Base-by-base conservation (phyloP, 768 basidiomycete genomes). In the Leccinum rimulosum region DNA sequence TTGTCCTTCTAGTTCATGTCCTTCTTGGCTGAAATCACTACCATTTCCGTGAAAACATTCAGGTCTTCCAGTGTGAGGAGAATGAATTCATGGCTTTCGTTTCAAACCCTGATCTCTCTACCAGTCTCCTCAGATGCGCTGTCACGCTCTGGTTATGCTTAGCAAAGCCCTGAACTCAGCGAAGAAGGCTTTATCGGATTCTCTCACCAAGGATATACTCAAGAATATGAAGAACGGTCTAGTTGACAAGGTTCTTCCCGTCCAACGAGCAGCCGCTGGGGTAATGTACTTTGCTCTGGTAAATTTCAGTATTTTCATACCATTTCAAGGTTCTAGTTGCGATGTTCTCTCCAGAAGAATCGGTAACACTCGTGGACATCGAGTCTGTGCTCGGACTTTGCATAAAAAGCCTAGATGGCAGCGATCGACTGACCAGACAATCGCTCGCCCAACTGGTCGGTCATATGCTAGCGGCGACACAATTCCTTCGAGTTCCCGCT, bases 401-500 rank as follows among this genome's bases (percentile, higher is more conserved):
- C 55, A 75, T 88, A 43, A 90, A 87, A 69, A 84, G 84, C 50
- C 76, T 97, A 27, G 95, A 98, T n/a, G 71, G 74, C 2, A 83
- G 90, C 11, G 95, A 97, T 71, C 90, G 93, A 73, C 75, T 84
- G 51, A 93, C 95, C 3, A 83, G 94, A n/a, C 84, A 85, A 50
- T 79, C 90, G 0, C 84, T 94, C 48, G 83, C 93, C 6, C 85
- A 84, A 56, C 83, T 99, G 5, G 83, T 89, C 0, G 94, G 94
- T 1, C 88, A 92, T 65, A 73, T 98, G 33, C 84, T 99, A 3
- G 84, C 93, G 0, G 83, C 84, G 0, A 95, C 93, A 0, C 95
- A 98, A 68, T 77, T 84, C 3, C 86, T 88, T 59, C 78, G 87
- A 28, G 73, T 77, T 12, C 68, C 83, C 0, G 66, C 81, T 17